Percentiles rank a stretch among this genome's conserved stretches.
These are phyloP conservation scores for Colletotrichum orchidophilum DNA, from an alignment of 2,329 filamentous ascomycete genomes.

Conservation along the genomic window DNA sequence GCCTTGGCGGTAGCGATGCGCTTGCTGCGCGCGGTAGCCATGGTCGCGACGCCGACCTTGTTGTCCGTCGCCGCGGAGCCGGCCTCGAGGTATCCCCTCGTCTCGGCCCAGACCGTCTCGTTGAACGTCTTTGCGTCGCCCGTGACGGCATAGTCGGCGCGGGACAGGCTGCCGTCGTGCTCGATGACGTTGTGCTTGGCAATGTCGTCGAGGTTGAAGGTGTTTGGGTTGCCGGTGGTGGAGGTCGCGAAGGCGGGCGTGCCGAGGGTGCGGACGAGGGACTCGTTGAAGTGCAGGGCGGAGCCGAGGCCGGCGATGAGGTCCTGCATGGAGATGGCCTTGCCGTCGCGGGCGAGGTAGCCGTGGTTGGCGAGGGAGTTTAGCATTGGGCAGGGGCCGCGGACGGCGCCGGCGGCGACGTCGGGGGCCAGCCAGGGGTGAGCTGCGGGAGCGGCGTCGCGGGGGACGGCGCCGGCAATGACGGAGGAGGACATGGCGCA, in stretches of 20 bases:
- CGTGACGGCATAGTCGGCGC: conserved; percentile 40
- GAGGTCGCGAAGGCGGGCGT: conserved; percentile 44
- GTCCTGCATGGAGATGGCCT: conserved; percentile 33
- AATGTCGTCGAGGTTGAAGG: conserved; percentile 34
- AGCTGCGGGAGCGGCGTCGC: conserved; percentile 6
- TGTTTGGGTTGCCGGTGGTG: conserved; percentile 31
- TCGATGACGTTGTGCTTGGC: conserved; percentile 40
- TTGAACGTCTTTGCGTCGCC: conserved; percentile 44
- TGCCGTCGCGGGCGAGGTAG: conserved; percentile 36
- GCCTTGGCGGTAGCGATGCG: conserved; percentile 38
- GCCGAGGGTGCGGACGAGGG: conserved; percentile 39
- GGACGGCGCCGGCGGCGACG: conserved; percentile 50
- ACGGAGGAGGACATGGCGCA: conserved; percentile 4
- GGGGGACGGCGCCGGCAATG: neutral
- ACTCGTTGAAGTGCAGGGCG: conserved; percentile 35
- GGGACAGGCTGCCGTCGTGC: conserved; percentile 43
- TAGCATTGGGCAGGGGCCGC: conserved; percentile 38
- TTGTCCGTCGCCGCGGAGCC: conserved; percentile 27
- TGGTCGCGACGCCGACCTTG: conserved; percentile 38
- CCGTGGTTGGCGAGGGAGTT: conserved; percentile 39
- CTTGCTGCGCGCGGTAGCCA: conserved; percentile 40
- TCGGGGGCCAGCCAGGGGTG: conserved; percentile 21
- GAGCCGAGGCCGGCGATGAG: conserved; percentile 34
- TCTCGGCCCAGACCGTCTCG: conserved; percentile 38
- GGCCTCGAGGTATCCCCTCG: conserved; percentile 23